Conservation (phyloP, 768 basidiomycete species). For the Collybia sp. region DNA sequence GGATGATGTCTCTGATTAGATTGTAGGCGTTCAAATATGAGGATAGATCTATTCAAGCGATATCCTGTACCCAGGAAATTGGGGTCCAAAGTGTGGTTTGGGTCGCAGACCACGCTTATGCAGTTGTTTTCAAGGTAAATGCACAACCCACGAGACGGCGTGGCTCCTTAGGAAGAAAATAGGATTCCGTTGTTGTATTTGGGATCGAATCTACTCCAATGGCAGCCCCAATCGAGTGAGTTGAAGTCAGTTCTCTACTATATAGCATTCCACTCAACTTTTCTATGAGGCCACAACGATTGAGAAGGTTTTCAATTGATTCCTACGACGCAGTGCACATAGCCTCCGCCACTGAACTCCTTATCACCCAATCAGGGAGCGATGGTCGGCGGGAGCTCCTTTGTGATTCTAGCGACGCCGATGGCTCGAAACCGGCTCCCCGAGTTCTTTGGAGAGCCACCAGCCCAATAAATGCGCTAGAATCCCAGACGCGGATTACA, state of each 20-base stretch:
- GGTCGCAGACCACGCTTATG: constrained; percentile 34
- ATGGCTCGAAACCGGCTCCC: constrained; percentile 1
- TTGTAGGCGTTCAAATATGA: constrained; percentile 35
- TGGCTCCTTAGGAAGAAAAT: constrained; percentile 3
- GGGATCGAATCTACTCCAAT: not conserved
- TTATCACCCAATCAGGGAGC: constrained; percentile 9
- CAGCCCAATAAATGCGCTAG: not conserved
- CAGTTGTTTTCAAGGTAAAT: constrained; percentile 33
- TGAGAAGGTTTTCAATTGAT: constrained; percentile 12
- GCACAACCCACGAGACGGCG: not conserved
- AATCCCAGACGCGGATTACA: constrained; percentile 22
- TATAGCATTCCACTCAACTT: not conserved
- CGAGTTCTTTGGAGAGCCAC: constrained; percentile 22
- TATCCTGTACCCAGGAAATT: constrained; percentile 20
- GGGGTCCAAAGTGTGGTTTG: constrained; percentile 29
- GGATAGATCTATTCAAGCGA: constrained; percentile 17
- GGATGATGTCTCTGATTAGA: not conserved
- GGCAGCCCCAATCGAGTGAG: not conserved
- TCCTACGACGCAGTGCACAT: constrained; percentile 18
- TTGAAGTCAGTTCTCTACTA: not conserved
- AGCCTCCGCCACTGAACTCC: constrained; percentile 9
- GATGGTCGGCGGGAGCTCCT: constrained; percentile 12
- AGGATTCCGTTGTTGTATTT: constrained; percentile 6
- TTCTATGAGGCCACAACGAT: constrained; percentile 15
- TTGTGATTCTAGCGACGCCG: not conserved